A percentile compares a stretch with the other conserved stretches of the same genome.
Evolutionary conservation across 345 rosid genomes (phyloP).

Genomic region (Raphanus raphanistrum): DNA sequence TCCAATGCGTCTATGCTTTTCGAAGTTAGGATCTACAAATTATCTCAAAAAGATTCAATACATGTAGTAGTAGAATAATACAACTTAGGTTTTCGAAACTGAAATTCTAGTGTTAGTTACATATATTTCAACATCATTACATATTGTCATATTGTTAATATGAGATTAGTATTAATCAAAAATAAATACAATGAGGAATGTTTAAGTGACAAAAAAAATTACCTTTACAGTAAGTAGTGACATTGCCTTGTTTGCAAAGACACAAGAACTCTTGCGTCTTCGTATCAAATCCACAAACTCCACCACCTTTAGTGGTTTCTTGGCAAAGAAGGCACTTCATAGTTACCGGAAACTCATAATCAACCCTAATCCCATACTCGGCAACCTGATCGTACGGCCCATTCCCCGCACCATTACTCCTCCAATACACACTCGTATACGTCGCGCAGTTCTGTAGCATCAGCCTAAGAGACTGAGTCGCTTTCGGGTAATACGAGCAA

Average conservation of each 20-base stretch:
- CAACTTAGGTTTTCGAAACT: neutral
- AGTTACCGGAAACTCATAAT: constrained; percentile 81
- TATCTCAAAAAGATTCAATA: neutral
- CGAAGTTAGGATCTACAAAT: constrained; percentile 25
- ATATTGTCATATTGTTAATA: neutral
- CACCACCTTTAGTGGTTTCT: constrained; percentile 74
- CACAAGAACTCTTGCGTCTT: constrained; percentile 63
- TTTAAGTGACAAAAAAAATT: neutral
- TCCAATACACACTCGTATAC: constrained; percentile 65
- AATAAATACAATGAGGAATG: neutral
- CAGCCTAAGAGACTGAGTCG: constrained; percentile 75
- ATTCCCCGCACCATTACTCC: constrained; percentile 33
- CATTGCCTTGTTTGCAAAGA: constrained; percentile 60
- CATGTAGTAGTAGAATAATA: neutral
- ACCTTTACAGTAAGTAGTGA: constrained; percentile 75
- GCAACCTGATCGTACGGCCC: constrained; percentile 68
- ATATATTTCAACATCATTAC: neutral
- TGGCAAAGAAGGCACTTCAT: constrained; percentile 79
- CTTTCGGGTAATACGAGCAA: constrained; percentile 82
- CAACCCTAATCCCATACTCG: constrained; percentile 79
- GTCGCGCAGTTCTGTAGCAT: constrained; percentile 79
- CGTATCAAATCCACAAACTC: constrained; percentile 71
- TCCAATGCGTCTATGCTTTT: constrained; percentile 29
- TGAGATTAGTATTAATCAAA: neutral
- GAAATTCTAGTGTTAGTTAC: neutral